These are phyloP conservation scores for Aspergillus terreus DNA, from an alignment of 2,329 filamentous ascomycete genomes.

Conservation along the genomic window DNA sequence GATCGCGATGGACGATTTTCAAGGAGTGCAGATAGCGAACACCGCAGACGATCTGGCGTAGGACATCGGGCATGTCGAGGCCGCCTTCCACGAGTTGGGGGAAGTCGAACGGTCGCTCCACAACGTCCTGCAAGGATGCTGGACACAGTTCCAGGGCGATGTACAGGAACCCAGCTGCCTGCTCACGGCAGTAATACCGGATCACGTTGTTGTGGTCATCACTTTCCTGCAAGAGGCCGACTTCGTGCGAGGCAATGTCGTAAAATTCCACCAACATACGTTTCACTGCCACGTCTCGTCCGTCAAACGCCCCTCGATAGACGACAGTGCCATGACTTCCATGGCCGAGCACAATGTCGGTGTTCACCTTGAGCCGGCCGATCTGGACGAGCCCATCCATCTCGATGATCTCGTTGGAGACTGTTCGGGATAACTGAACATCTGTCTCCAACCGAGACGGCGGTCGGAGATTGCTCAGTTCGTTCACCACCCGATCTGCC, in stretches of 20 bases:
- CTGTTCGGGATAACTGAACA: conserved; percentile 51
- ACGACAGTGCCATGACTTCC: conserved; percentile 98
- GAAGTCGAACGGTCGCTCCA: conserved; percentile 69
- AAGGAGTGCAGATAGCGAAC: conserved; percentile 85
- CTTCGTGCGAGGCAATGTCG: conserved; percentile 92
- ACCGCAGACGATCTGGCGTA: conserved; percentile 87
- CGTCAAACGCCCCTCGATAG: conserved; percentile 90
- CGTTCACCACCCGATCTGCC: conserved; percentile 57
- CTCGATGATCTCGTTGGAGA: conserved; percentile 53
- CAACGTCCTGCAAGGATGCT: conserved; percentile 85
- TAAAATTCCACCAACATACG: conserved; percentile 95
- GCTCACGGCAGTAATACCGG: conserved; percentile 89
- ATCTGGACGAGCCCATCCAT: conserved; percentile 61
- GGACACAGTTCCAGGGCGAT: conserved; percentile 94
- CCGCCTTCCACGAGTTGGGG: conserved; percentile 62
- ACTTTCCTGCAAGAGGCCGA: conserved; percentile 82
- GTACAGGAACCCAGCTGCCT: conserved; percentile 85
- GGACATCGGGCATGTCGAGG: conserved; percentile 70
- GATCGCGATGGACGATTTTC: conserved; percentile 91
- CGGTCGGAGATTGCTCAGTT: conserved; percentile 42
- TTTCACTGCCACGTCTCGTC: conserved; percentile 90
- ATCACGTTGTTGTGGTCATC: conserved; percentile 97
- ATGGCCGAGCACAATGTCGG: conserved; percentile 60
- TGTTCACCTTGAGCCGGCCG: conserved; percentile 58
- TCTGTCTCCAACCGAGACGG: conserved; percentile 58